Conservation (phyloP, 2,329 filamentous ascomycete genomes). For the Pseudophaeomoniella oleicola region DNA sequence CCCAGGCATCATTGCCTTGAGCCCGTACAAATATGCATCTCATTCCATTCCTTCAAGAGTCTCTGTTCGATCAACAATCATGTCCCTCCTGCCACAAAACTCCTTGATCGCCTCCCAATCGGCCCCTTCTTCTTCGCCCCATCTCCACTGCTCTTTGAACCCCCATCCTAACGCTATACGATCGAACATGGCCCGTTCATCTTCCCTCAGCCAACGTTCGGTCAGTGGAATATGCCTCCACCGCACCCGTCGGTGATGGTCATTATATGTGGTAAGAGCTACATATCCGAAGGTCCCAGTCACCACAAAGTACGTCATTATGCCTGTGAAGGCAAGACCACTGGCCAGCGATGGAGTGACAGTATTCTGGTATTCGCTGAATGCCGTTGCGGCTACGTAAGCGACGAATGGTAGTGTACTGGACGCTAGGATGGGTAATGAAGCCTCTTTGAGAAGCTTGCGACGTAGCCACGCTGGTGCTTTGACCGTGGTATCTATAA, state of each 20-base stretch:
- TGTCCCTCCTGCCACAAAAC: conserved; percentile 67
- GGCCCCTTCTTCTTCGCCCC: conserved; percentile 78
- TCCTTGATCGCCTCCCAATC: conserved; percentile 82
- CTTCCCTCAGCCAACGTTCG: conserved; percentile 74
- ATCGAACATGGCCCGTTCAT: conserved; percentile 78
- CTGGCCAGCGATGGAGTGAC: conserved; percentile 66
- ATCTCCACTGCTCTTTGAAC: conserved; percentile 63
- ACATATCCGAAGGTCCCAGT: conserved; percentile 72
- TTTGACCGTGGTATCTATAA: conserved; percentile 48
- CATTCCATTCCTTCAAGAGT: conserved; percentile 87
- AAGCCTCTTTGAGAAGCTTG: conserved; percentile 27
- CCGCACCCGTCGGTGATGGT: conserved; percentile 87
- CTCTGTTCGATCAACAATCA: conserved; percentile 80
- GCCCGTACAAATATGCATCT: no score
- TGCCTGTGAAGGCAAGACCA: conserved; percentile 62
- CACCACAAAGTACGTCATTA: conserved; percentile 69
- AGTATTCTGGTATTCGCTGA: conserved; percentile 53
- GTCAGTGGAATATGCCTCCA: conserved; percentile 77
- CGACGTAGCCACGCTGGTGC: conserved; percentile 26
- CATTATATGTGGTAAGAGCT: conserved; percentile 73
- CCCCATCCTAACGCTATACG: conserved; percentile 80
- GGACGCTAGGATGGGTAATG: conserved; percentile 24
- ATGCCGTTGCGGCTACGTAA: conserved; percentile 55
- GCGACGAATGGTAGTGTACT: conserved; percentile 26
- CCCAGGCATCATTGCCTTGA: no score